Base-by-base conservation (phyloP, 805 yeast species). In the Nakazawaea molendinolei region DNA sequence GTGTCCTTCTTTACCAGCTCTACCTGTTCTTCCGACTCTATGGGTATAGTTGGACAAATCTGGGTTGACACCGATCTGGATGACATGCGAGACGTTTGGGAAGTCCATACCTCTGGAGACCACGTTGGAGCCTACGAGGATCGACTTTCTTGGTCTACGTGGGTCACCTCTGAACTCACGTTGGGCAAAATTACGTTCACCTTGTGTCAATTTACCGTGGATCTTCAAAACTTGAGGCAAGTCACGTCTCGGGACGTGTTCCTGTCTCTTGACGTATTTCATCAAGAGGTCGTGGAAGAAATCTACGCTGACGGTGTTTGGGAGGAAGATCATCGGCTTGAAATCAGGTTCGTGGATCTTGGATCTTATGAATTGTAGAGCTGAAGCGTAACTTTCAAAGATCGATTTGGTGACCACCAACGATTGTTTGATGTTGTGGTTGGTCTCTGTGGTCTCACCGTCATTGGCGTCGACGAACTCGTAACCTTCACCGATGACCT, bases 31-130 rank as follows among this genome's bases (percentile, higher is more conserved):
- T 42, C 97, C 97, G 52, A 90, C 80, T 58, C 95, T 80, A 61
- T 90, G 97, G 40, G 87, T 76, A 55, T 89, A 87, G 44, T 82
- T 80, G n/a, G 89, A 74, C 17, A 76, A 60, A 40, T 79, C 85
- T 31, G 69, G 60, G 42, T 92, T 85, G n/a, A 79, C 69, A 46
- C 90, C 84, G 37, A 86, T 57, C 63, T 90, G 97, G 48, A 83
- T 63, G 35, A 90, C 97, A 53, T 86, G 85, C 18, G 86, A 61
- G 20, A 90, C 94, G 48, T 76, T 75, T 39, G 89, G 92, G 70
- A 90, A 85, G 64, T 90, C 97, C 81, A 90, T 79, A 47, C 97
- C 97, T 62, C 97, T 77, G 10, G 97, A 96, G 43, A 89, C 94
- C 41, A 90, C 97, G 60, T 87, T 95, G 5, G 96, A 84, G 38